phyloP scores from a whole-genome alignment of 2,329 filamentous ascomycete genomes.

The Dactylonectria estremocensis region DNA sequence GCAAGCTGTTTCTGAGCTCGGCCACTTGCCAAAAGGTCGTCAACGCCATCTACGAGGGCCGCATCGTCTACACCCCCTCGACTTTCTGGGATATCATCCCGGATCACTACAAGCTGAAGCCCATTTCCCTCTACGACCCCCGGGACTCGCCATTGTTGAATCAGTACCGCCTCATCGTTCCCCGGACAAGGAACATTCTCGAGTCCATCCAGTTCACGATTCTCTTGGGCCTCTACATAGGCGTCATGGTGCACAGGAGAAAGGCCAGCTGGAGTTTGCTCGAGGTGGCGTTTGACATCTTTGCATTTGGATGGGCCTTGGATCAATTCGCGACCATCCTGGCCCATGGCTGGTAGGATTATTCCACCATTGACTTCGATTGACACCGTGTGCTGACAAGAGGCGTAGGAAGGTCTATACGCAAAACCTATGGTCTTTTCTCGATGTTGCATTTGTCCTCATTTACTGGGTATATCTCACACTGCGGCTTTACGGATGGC shows the following conservation, averaged over 20 bases:
- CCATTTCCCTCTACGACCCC: slow-evolving; percentile 86
- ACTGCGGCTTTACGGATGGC: slow-evolving; percentile 77
- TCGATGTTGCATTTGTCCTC: slow-evolving; percentile 83
- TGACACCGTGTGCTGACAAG: slow-evolving; percentile 12
- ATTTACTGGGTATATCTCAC: slow-evolving; percentile 80
- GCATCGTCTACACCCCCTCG: slow-evolving; percentile 86
- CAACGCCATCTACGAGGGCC: slow-evolving; percentile 85
- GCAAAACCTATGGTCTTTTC: slow-evolving; percentile 90
- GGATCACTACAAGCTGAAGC: slow-evolving; percentile 87
- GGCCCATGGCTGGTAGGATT: slow-evolving; percentile 76
- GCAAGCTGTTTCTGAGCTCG: slow-evolving; percentile 83
- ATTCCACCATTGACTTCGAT: not conserved
- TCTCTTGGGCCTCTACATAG: slow-evolving; percentile 78
- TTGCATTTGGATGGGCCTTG: slow-evolving; percentile 83
- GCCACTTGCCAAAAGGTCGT: slow-evolving; percentile 87
- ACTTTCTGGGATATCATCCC: slow-evolving; percentile 88
- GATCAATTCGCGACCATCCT: slow-evolving; percentile 84
- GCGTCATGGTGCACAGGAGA: slow-evolving; percentile 79
- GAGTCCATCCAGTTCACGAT: slow-evolving; percentile 82
- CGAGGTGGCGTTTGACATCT: slow-evolving; percentile 80
- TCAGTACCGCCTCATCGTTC: slow-evolving; percentile 88
- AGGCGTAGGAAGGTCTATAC: slow-evolving; percentile 81
- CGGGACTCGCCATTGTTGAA: slow-evolving; percentile 82
- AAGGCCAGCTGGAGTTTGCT: slow-evolving; percentile 68
- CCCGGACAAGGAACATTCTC: slow-evolving; percentile 81